These are phyloP conservation scores for Kokia cookei DNA, from an alignment of 441 rosid species.

Conservation along the genomic window DNA sequence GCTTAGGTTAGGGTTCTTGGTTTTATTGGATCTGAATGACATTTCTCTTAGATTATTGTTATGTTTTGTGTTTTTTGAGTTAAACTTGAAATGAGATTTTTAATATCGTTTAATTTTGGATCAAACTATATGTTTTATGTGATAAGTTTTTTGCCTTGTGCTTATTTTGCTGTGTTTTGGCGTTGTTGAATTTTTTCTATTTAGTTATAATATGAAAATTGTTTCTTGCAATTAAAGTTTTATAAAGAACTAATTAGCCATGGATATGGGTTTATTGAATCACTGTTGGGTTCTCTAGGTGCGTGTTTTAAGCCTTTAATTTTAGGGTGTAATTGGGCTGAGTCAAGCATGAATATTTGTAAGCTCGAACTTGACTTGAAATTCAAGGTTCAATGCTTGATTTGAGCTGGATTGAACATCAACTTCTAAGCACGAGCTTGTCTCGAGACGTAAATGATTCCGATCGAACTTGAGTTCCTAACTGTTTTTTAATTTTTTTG, in stretches of 20 bases:
- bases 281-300: no score
- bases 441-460: no score
- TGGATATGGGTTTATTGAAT: not conserved
- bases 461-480: no score
- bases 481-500: no score
- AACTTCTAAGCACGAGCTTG: no score
- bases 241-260: no score
- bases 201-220: not conserved
- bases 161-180: not conserved
- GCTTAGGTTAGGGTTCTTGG: not conserved
- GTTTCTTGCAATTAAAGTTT: not conserved
- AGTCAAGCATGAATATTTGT: no score
- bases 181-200: not conserved
- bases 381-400: no score
- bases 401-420: no score
- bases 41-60: not conserved
- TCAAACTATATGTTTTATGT: not conserved
- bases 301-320: no score
- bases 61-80: not conserved
- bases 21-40: not conserved
- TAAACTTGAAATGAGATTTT: not conserved
- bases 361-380: no score
- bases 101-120: not conserved
- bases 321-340: no score
- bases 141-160: not conserved